A percentile compares a stretch with the other conserved stretches of the same genome.
Evolutionary conservation across 1,284 basidiomycete genomes (phyloP).

Genomic region (Anthracocystis panici-leucophaei): DNA sequence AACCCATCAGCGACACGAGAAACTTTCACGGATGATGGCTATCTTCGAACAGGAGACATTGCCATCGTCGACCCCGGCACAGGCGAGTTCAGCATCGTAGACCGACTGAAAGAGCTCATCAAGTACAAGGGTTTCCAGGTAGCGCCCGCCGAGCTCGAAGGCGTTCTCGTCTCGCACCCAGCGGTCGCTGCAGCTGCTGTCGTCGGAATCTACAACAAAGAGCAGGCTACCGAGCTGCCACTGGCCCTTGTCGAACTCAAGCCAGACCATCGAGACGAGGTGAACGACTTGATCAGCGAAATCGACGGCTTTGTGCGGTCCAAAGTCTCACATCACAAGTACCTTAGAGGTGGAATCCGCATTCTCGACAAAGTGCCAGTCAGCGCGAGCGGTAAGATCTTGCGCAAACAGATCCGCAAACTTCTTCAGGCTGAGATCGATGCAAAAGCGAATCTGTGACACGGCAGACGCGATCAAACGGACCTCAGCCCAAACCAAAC

Average conservation of each 20-base stretch:
- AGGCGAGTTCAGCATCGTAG: conserved; percentile 57
- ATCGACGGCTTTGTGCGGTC: conserved; percentile 34
- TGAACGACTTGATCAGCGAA: conserved; percentile 9
- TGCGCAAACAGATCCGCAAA: conserved; percentile 45
- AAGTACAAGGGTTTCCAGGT: conserved; percentile 67
- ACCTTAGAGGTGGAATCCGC: conserved; percentile 45
- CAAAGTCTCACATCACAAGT: conserved; percentile 40
- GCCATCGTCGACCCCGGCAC: conserved; percentile 46
- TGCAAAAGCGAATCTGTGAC: conserved; percentile 21
- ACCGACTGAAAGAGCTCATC: conserved; percentile 65
- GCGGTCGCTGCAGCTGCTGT: conserved; percentile 57
- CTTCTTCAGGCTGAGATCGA: conserved; percentile 18
- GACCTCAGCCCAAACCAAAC: no score
- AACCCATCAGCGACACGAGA: conserved; percentile 72
- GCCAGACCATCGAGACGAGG: conserved; percentile 2
- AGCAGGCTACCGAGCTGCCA: conserved; percentile 51
- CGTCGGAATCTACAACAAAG: conserved; percentile 49
- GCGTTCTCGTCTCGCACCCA: conserved; percentile 44
- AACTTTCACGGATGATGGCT: conserved; percentile 74
- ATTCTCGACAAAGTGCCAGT: conserved; percentile 39
- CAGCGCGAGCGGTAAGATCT: conserved; percentile 43
- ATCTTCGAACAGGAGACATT: conserved; percentile 63
- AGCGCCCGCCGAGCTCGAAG: conserved; percentile 61
- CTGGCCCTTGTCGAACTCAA: conserved; percentile 46
- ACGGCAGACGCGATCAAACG: not conserved